Percentiles rank a stretch among this genome's conserved stretches.
phyloP scores from a whole-genome alignment of 176 grass and related monocot genomes.

The Panicum miliaceum region DNA sequence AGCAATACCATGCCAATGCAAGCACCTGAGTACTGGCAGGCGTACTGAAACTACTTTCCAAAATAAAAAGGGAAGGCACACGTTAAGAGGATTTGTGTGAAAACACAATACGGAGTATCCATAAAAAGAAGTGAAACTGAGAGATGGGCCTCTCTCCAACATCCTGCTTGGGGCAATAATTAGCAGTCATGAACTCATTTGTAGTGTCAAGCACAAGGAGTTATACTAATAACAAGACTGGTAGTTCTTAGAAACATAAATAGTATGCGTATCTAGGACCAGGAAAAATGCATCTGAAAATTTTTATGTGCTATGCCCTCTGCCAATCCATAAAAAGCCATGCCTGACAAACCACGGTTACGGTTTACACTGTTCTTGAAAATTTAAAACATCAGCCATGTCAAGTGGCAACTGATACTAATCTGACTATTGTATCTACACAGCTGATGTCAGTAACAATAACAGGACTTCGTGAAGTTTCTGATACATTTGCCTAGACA shows the following conservation, averaged over 20 bases:
- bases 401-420: constrained; percentile 1
- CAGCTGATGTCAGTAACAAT: neutral
- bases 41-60: constrained; percentile 17
- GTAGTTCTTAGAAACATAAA: neutral
- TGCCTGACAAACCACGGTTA: neutral
- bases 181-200: neutral
- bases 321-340: neutral
- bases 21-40: neutral
- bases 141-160: neutral
- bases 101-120: neutral
- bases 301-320: neutral
- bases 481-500: constrained; percentile 16
- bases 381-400: neutral
- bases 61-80: neutral
- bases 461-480: neutral
- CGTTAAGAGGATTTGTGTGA: neutral
- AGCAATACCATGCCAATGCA: neutral
- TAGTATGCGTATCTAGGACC: neutral
- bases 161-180: neutral
- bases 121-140: neutral
- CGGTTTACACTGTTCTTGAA: neutral
- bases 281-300: neutral
- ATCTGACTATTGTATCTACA: neutral
- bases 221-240: neutral
- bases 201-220: neutral